Percentiles rank a stretch among this genome's conserved stretches.
Evolutionary conservation across 257 asterid species (phyloP).

Genomic region (Mentha longifolia): DNA sequence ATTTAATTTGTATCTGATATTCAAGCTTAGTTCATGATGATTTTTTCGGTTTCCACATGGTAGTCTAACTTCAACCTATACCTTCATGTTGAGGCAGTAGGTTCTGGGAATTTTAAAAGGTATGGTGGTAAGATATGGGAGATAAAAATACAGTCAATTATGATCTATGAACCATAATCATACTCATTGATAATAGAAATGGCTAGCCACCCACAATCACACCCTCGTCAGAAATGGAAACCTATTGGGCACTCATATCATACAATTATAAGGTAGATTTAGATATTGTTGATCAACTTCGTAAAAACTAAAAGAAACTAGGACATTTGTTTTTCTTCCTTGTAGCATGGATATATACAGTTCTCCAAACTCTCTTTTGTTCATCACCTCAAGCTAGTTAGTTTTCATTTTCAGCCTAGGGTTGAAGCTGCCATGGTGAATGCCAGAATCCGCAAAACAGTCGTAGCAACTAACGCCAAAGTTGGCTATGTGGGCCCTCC

Average conservation of each 20-base stretch:
- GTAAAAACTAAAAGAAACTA: not conserved
- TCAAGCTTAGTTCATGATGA: not conserved
- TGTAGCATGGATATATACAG: not conserved
- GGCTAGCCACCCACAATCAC: not conserved
- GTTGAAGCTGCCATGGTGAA: conserved; percentile 99
- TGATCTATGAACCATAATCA: not conserved
- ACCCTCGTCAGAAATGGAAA: not conserved
- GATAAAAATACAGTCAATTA: not conserved
- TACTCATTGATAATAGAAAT: not conserved
- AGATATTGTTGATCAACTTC: not conserved
- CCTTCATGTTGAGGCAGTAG: not conserved
- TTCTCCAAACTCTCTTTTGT: not conserved
- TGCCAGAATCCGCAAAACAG: conserved; percentile 90
- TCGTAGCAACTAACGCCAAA: conserved; percentile 78
- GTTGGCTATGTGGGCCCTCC: conserved; percentile 92
- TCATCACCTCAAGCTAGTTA: conserved; percentile 13
- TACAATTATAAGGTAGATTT: conserved; percentile 12
- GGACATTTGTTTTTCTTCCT: not conserved
- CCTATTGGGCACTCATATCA: not conserved
- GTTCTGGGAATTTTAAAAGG: not conserved
- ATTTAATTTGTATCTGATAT: not conserved
- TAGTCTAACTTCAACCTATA: not conserved
- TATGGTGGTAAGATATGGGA: not conserved
- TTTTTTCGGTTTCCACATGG: not conserved
- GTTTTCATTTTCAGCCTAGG: conserved; percentile 73